Percentiles rank a stretch among this genome's conserved stretches.
These are phyloP conservation scores for Trebouxia sp. DNA, from an alignment of 139 green algal species.

Conservation along the genomic window DNA sequence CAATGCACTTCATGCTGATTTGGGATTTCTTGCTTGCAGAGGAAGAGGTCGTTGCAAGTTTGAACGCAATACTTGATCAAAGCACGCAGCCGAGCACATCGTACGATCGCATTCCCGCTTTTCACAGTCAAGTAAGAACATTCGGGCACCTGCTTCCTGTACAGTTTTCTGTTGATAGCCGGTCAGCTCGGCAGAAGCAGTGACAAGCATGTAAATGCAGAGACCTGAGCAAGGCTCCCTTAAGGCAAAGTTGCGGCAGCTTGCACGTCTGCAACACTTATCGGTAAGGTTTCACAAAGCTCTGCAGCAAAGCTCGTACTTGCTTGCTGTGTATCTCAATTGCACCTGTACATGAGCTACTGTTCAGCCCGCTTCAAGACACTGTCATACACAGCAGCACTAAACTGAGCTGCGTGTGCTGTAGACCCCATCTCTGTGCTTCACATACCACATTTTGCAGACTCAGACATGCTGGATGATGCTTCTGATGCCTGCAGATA, in stretches of 20 bases:
- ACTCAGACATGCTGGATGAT: too few relatives aligned
- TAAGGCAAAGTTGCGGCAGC: background rate
- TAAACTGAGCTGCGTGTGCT: too few relatives aligned
- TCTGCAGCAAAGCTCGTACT: too few relatives aligned
- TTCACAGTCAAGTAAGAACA: background rate
- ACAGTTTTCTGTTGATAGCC: background rate
- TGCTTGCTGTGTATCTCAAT: too few relatives aligned
- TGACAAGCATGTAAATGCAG: too few relatives aligned
- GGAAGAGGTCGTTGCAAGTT: background rate
- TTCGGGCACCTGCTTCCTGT: too few relatives aligned
- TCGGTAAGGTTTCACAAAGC: background rate
- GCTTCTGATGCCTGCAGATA: slow-evolving; percentile 27
- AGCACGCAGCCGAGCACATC: background rate
- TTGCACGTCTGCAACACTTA: background rate
- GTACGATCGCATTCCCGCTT: background rate
- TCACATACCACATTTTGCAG: too few relatives aligned
- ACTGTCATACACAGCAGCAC: too few relatives aligned
- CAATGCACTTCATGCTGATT: background rate
- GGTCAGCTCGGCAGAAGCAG: too few relatives aligned
- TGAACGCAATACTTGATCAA: background rate
- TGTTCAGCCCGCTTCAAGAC: too few relatives aligned
- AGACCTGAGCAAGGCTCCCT: background rate
- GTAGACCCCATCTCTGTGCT: too few relatives aligned
- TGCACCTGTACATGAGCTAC: too few relatives aligned
- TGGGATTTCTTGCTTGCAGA: background rate